Base-by-base conservation (phyloP, 192 early-diverging fungal species). In the Pecoramyces ruminantium region DNA sequence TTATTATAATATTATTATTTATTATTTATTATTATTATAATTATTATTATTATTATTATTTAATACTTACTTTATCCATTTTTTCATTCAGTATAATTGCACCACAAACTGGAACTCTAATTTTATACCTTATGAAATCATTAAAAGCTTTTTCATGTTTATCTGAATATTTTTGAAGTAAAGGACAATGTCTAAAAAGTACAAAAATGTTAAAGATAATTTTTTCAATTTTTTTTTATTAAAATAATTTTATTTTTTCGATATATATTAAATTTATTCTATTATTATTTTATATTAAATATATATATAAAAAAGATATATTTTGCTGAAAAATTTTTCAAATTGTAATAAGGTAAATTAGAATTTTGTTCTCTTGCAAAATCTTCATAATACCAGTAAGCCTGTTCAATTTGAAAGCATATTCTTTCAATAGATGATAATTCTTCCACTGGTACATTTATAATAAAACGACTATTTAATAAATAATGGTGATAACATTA, bases 371-470 rank as follows among this genome's bases (percentile, higher is more conserved):
- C 95, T 79, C 96, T 90, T n/a, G 96, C 90, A 90, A 98, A 97
- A 86, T 99, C 97, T 83, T 96, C 95, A 86, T 98, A 99, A 86
- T 94, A 98, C 97, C 97, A 99, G 84, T 97, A 96, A 14, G 97
- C 97, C 85, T 96, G 95, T 84, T 99, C 97, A 38, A 99, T 97
- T 86, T 99, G 97, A 83, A 99, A 99, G 81, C 94, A 97, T 80
- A 99, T 96, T 16, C 97, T 89, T 82, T 96, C 95, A n/a, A 98
- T 91, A n/a, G 94, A 93, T 14, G 92, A 84, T 16, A 97, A 87
- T 86, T 99, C 97, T 85, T 95, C 96, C 39, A 96, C 92, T 14
- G 97, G 97, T 13, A 99, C 92, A 85, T 99, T 99, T 86, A 99
- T 96, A 81, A 99, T 97, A 87, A 99, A 99, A n/a, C 97, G 96